Evolutionary conservation across 345 rosid genomes (phyloP).

Genomic region (Camelina neglecta): DNA sequence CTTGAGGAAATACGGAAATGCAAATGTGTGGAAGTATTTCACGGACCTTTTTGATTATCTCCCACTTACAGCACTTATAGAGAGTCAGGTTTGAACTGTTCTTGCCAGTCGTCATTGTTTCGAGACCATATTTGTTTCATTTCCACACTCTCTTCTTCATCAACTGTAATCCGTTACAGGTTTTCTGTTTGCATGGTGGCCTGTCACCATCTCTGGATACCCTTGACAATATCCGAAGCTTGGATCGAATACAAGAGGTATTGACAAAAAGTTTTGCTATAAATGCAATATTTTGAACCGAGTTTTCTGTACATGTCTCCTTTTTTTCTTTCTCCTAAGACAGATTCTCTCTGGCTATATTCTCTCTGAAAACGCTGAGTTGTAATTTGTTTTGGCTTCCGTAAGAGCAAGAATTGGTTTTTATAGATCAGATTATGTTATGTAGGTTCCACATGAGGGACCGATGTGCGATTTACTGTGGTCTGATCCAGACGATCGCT

Average conservation of each 20-base stretch:
- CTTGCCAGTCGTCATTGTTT: slow-evolving; percentile 6
- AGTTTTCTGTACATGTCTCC: background rate
- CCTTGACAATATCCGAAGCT: slow-evolving; percentile 82
- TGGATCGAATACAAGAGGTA: slow-evolving; percentile 96
- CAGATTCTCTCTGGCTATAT: background rate
- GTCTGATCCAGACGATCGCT: slow-evolving; percentile 99
- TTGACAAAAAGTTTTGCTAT: background rate
- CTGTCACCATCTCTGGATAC: slow-evolving; percentile 92
- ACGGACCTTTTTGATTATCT: slow-evolving; percentile 91
- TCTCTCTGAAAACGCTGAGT: background rate
- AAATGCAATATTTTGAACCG: background rate
- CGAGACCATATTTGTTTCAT: background rate
- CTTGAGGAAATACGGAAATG: slow-evolving; percentile 59
- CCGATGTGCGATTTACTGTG: slow-evolving; percentile 99
- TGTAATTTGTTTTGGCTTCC: background rate
- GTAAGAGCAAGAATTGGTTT: slow-evolving; percentile 1
- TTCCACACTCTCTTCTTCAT: background rate
- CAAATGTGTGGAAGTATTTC: slow-evolving; percentile 92
- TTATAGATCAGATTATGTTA: background rate
- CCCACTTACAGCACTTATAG: slow-evolving; percentile 92
- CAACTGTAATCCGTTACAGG: slow-evolving; percentile 42
- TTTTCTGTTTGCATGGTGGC: slow-evolving; percentile 94
- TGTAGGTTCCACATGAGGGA: slow-evolving; percentile 98
- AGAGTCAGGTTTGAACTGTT: slow-evolving; percentile 76
- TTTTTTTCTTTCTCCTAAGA: background rate